phyloP scores from a whole-genome alignment of 345 rosid species.

The Lepidium aucheri region DNA sequence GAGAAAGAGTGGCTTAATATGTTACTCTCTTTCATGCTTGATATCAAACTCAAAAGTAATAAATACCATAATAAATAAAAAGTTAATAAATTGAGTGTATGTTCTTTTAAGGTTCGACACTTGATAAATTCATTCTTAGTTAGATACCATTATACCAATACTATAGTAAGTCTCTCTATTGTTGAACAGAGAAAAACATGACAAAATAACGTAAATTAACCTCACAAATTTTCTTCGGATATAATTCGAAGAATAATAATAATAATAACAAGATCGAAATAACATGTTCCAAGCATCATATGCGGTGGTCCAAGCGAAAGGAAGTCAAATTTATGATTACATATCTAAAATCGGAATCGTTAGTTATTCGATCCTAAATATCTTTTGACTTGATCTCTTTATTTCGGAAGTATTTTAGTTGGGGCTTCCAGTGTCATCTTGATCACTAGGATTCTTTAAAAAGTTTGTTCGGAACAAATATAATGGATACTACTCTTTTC shows the following conservation, averaged over 20 bases:
- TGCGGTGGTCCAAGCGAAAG: constrained; percentile 16
- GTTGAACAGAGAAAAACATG: neutral
- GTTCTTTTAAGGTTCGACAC: neutral
- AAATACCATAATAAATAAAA: neutral
- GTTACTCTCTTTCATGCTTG: neutral
- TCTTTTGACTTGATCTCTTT: neutral
- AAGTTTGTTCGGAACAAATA: neutral
- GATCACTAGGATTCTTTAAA: neutral
- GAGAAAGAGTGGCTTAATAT: neutral
- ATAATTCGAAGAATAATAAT: neutral
- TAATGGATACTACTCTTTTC: too few relatives aligned
- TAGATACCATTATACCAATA: neutral
- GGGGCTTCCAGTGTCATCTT: neutral
- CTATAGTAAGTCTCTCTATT: neutral
- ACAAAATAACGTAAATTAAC: neutral
- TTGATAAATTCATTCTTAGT: neutral
- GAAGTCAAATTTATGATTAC: neutral
- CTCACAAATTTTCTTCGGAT: neutral
- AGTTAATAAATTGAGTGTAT: neutral
- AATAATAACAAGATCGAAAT: neutral
- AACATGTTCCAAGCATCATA: constrained; percentile 9
- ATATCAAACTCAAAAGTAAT: neutral
- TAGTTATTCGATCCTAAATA: neutral
- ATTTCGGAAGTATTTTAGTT: neutral
- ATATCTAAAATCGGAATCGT: neutral